Conservation (phyloP, 1,284 basidiomycete genomes). For the Ustilago sp. region DNA sequence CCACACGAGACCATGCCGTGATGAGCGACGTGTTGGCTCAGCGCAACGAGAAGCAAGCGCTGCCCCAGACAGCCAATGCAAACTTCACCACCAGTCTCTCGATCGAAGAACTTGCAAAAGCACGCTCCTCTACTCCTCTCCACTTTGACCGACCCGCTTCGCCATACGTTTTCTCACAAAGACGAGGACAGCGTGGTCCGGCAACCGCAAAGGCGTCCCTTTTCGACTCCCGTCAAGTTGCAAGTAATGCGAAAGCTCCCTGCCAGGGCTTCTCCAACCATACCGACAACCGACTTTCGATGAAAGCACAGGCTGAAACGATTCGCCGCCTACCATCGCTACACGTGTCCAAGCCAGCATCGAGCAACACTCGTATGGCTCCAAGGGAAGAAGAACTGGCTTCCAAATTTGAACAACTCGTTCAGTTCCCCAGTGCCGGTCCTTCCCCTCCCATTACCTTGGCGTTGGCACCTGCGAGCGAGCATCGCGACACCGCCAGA, state of each 20-base stretch:
- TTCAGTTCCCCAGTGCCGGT: slow-evolving; percentile 4
- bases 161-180: slow-evolving; percentile 5
- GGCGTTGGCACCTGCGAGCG: not conserved
- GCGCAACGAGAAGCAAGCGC: not conserved
- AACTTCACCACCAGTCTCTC: not conserved
- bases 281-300: too few species aligned
- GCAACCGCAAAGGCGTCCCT: not conserved
- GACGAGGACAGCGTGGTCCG: not conserved
- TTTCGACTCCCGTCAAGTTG: not conserved
- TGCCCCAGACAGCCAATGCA: not conserved
- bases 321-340: slow-evolving; percentile 1
- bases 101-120: slow-evolving; percentile 12
- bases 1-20: not conserved
- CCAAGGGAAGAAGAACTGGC: not conserved
- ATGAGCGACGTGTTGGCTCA: not conserved
- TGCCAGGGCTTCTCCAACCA: not conserved
- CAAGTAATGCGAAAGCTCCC: not conserved
- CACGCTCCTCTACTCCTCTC: slow-evolving; percentile 15
- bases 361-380: not conserved
- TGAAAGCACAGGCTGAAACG: not conserved
- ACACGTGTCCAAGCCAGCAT: not conserved
- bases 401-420: not conserved
- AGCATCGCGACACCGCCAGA: not conserved
- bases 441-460: slow-evolving; percentile 3
- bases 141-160: slow-evolving; percentile 14